These are phyloP conservation scores for Canna indica DNA, from an alignment of 176 grass and related monocot genomes.

Conservation along the genomic window DNA sequence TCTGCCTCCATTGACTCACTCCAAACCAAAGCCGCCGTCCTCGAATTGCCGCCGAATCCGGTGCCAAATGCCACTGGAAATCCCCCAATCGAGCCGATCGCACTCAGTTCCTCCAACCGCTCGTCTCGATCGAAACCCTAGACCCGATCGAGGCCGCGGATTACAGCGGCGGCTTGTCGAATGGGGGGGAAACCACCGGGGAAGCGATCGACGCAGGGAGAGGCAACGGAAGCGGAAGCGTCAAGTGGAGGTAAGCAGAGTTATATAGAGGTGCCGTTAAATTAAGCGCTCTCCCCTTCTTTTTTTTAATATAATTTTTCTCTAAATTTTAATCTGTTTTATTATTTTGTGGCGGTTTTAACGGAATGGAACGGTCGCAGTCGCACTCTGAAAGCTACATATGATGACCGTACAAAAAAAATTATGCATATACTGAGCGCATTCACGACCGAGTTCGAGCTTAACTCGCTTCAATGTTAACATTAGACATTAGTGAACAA, in stretches of 20 bases:
- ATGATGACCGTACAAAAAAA: not conserved
- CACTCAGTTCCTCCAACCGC: not conserved
- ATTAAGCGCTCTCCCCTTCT: not conserved
- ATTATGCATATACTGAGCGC: not conserved
- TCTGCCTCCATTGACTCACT: not conserved
- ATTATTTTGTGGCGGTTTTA: not conserved
- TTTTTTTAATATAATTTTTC: not conserved
- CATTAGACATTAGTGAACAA: too few species aligned
- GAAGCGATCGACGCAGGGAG: not conserved
- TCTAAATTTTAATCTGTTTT: not conserved
- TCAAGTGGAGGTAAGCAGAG: not conserved
- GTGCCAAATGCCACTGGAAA: not conserved
- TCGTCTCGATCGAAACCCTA: not conserved
- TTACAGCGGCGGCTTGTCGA: not conserved
- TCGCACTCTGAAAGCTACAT: not conserved
- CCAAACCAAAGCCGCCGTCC: not conserved
- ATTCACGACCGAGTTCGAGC: not conserved
- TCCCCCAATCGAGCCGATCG: not conserved
- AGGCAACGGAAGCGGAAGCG: not conserved
- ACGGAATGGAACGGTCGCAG: constrained; percentile 4
- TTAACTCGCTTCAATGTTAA: too few species aligned
- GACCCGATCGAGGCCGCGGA: not conserved
- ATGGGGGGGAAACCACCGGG: not conserved
- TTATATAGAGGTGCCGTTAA: not conserved
- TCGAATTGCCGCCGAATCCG: not conserved